Evolutionary conservation across 805 yeast species (phyloP), one percentile per base, ranked within the genome.

Genomic region (Blastobotrys parvus): DNA sequence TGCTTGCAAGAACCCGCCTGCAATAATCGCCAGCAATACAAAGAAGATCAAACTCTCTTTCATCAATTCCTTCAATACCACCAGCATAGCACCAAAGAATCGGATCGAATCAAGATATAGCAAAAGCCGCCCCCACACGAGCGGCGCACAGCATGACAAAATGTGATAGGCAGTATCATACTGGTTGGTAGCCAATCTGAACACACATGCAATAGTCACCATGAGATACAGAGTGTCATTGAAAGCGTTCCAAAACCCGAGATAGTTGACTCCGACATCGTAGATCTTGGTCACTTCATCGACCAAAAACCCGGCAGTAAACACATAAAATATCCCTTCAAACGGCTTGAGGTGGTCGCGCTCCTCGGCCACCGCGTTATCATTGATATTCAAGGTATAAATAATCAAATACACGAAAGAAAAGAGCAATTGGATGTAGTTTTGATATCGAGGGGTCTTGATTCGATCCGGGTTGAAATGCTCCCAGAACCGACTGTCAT

Each of bases 41-140:
- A 87, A 87, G 65, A 87, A 87, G 11, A 86, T 70, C n/a, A 84
- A 59, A 1, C 92, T 81, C 60, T 87, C 95, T 53, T 81, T 78
- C 85, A 87, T 80, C 86, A 87, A 82, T 45, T 80, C 80, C 55
- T 84, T 84, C 39, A 84, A 65, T 3, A 87, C 90, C 22, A 87
- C 90, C 49, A 87, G 74, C 87, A 87, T 82, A 2, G 88, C 85
- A 33, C 96, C 96, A 39, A 86, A 84, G 60, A 87, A 86, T 52
- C 75, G 74, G 50, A 79, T 78, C 8, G 89, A 82, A 58, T 87
- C 96, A 53, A 86, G 70, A 61, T 71, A 86, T 30, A 87, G 69
- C 44, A 87, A 64, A 39, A 87, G 65, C 39, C 96, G 70, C 2
- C 83, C 73, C 94, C 95, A 87, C 74, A 87, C 79, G 50, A 87